Evolutionary conservation across 2,329 filamentous ascomycete species (phyloP), one percentile per base, ranked within the genome.

Genomic region (Blumeria hordei): DNA sequence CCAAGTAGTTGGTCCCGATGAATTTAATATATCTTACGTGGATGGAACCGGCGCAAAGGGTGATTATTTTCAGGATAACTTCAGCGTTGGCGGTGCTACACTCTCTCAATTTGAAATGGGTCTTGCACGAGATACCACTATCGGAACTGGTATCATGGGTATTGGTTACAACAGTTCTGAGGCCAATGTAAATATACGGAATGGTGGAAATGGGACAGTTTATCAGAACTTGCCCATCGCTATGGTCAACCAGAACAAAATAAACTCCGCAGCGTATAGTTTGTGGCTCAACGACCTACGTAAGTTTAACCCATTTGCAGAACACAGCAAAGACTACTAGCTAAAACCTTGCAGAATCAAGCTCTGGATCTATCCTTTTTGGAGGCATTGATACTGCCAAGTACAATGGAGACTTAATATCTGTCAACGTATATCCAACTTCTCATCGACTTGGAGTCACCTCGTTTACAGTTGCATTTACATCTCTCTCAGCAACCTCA

Each of bases 21-120:
- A 67, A n/a, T 80, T 81, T 61, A 66, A 72, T 57, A 83, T 85
- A 59, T 69, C 68, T 18, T 81, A 84, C 59, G 73, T 81, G 58
- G 75, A 81, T 61, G 69, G 70, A 39, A 72, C 74, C 3, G 71
- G 70, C 8, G 75, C 75, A 3, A 59, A 62, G 1, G 78, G 78
- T 44, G 71, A 77, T 63, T 81, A 78, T 63, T 72, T 81, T 58
- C 67, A 71, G 41, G 78, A 81, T 62, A 70, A 69, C 32, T 70
- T 81, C 53, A 65, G 63, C 37, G 72, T 81, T 52, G 72, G 69
- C 49, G 72, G 70, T 32, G 66, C 68, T n/a, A 69, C 66, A 1
- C 65, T 81, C 59, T 64, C 69, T 53, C 64, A 69, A 14, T 70
- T 80, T 59, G 70, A 79, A 65, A 74, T 77, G 54, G 77, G 77